These are phyloP conservation scores for Citrullus mucosospermus DNA, from an alignment of 306 rosid genomes.

Conservation along the genomic window DNA sequence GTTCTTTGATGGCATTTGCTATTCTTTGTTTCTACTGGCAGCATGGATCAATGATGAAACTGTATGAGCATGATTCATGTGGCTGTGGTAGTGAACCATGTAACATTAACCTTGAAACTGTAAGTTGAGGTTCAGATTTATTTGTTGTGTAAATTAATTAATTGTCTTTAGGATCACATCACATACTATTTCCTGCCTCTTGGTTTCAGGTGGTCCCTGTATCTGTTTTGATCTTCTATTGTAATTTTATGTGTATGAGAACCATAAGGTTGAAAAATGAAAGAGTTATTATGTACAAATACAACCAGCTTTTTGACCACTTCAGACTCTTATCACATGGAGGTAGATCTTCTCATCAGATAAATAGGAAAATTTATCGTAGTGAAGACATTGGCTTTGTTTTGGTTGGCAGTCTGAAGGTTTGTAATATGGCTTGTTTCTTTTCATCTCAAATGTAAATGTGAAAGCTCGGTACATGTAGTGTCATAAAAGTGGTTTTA, in stretches of 20 bases:
- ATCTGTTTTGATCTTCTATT: conserved; percentile 31
- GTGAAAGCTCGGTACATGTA: neutral
- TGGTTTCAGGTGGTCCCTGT: conserved; percentile 54
- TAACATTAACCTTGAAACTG: conserved; percentile 44
- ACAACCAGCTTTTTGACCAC: conserved; percentile 18
- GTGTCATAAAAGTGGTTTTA: neutral
- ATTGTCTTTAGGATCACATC: neutral
- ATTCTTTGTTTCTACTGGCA: conserved; percentile 25
- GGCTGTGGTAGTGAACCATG: conserved; percentile 40
- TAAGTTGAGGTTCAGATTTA: conserved; percentile 12
- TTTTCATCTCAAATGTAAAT: conserved; percentile 3
- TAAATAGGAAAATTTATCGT: conserved; percentile 39
- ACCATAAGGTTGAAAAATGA: conserved; percentile 18
- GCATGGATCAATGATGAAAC: conserved; percentile 51
- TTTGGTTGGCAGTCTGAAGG: conserved; percentile 73
- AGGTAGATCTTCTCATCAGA: conserved; percentile 28
- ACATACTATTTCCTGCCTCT: neutral
- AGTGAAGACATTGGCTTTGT: conserved; percentile 51
- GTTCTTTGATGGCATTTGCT: conserved; percentile 1
- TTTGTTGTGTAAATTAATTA: neutral
- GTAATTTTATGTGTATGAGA: conserved; percentile 34
- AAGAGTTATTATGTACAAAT: conserved; percentile 14
- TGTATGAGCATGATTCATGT: conserved; percentile 42
- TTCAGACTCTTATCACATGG: conserved; percentile 19
- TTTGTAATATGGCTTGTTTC: conserved; percentile 19